A percentile compares a stretch with the other conserved stretches of the same genome.
Conservation (phyloP, 345 rosid species). For the Populus tremula region DNA sequence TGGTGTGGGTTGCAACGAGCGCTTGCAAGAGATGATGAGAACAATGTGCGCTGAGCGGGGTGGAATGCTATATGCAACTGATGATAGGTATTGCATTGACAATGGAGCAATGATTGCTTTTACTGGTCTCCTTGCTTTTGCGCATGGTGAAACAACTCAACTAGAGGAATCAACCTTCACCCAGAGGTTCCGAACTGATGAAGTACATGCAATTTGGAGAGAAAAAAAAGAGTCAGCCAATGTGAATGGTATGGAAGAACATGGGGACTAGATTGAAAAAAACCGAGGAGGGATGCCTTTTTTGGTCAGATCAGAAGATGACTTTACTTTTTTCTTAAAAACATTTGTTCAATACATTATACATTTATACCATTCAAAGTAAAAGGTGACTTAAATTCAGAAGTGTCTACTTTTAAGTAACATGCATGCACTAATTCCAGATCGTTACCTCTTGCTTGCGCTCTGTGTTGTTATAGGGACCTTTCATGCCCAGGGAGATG, state of each 20-base stretch:
- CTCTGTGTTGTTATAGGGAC: not conserved
- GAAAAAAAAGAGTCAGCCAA: slow-evolving; percentile 25
- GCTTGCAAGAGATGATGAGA: slow-evolving; percentile 95
- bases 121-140: slow-evolving; percentile 82
- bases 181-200: slow-evolving; percentile 87
- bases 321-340: too few species aligned
- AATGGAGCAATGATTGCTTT: slow-evolving; percentile 99
- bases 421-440: not conserved
- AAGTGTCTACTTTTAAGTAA: not conserved
- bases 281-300: slow-evolving; percentile 3
- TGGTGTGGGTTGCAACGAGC: slow-evolving; percentile 93
- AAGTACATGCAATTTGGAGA: slow-evolving; percentile 90
- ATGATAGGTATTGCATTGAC: slow-evolving; percentile 86
- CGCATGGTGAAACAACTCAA: slow-evolving; percentile 61
- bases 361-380: too few species aligned
- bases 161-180: slow-evolving; percentile 85
- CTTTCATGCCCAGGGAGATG: not conserved
- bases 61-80: slow-evolving; percentile 77
- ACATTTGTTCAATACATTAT: not conserved
- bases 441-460: not conserved
- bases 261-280: not conserved
- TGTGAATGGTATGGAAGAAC: not conserved
- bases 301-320: not conserved
- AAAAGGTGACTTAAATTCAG: not conserved
- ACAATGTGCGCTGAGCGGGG: slow-evolving; percentile 89